Base-by-base conservation (phyloP, 148 eudicot species). In the Vaccinium macrocarpon region DNA sequence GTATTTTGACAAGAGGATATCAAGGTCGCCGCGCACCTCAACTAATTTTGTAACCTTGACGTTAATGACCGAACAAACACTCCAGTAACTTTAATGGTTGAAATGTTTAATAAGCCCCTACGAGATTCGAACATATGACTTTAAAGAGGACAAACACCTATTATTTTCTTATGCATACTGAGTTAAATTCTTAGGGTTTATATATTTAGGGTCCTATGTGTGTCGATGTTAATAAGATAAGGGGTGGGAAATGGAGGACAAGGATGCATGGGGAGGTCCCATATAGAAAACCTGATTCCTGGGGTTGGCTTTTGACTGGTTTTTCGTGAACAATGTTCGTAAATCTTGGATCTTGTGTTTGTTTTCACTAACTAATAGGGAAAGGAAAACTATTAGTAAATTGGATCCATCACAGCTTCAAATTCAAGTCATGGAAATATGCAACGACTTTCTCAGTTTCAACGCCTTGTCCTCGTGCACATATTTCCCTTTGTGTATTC, bases 321-420 rank as follows among this genome's bases (percentile, higher is more conserved):
- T 57, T 57, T 48, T 3, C 25, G 72, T 66, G 72, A 66, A 66
- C 38, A 29, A 25, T 66, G 72, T 27, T 25, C 27, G 32, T 49
- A 62, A 48, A 75, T 82, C 70, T 85, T 81, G 87, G 84, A 85
- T 85, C 87, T 61, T 81, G 87, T 35, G 81, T 25, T 61, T 76
- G 87, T 35, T 56, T 25, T 25, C 72, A 25, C 38, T 66, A 27
- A 46, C 19, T 81, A 61, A 79, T 53, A 76, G 32, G 23, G 23
- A 49, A 49, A 25, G 2, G 19, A 59, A 62, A n/a, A n/a, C 68
- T 21, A 56, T 16, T 2, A 61, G 62, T 48, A 10, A 76, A 6
- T 32, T 55, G 32, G 32, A 76, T 3, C 27, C 18, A 76, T 3
- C 27, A 48, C 32, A 76, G 55, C 79, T 79, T 53, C 66, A 23